phyloP scores from a whole-genome alignment of 306 rosid genomes.

The Carpinus fangiana region DNA sequence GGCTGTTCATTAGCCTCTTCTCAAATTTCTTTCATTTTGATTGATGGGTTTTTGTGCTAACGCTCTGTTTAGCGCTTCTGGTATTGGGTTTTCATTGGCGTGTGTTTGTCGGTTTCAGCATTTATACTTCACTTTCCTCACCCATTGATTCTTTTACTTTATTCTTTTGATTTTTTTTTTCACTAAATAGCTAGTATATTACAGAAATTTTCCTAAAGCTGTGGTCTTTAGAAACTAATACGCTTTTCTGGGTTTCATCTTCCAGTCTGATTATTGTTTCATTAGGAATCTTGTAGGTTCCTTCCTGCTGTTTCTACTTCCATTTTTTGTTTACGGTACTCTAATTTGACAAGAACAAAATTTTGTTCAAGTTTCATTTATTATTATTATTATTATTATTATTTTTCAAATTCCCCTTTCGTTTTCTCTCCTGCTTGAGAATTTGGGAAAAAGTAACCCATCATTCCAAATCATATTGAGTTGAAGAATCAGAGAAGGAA shows the following conservation, averaged over 20 bases:
- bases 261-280: not conserved
- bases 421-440: slow-evolving; percentile 9
- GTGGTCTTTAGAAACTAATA: slow-evolving; percentile 8
- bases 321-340: not conserved
- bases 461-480: slow-evolving; percentile 13
- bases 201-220: slow-evolving; percentile 4
- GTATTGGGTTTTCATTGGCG: slow-evolving; percentile 31
- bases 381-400: not conserved
- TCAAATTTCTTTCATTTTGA: slow-evolving; percentile 11
- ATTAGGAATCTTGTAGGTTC: not conserved
- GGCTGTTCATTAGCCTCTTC: not conserved
- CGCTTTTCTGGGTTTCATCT: slow-evolving; percentile 6
- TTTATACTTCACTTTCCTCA: slow-evolving; percentile 13
- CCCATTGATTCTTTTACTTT: slow-evolving; percentile 21
- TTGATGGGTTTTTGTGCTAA: slow-evolving; percentile 11
- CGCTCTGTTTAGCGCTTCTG: slow-evolving; percentile 22
- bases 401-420: slow-evolving; percentile 16
- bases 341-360: not conserved
- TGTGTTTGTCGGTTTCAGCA: slow-evolving; percentile 26
- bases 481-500: slow-evolving; percentile 22
- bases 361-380: slow-evolving; percentile 7
- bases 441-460: slow-evolving; percentile 23
- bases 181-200: not conserved
- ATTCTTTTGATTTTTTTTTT: slow-evolving; percentile 8
- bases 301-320: not conserved